A percentile compares a stretch with the other conserved stretches of the same genome.
These are phyloP conservation scores for Tricholoma furcatifolium DNA, from an alignment of 768 basidiomycete genomes.

Conservation along the genomic window DNA sequence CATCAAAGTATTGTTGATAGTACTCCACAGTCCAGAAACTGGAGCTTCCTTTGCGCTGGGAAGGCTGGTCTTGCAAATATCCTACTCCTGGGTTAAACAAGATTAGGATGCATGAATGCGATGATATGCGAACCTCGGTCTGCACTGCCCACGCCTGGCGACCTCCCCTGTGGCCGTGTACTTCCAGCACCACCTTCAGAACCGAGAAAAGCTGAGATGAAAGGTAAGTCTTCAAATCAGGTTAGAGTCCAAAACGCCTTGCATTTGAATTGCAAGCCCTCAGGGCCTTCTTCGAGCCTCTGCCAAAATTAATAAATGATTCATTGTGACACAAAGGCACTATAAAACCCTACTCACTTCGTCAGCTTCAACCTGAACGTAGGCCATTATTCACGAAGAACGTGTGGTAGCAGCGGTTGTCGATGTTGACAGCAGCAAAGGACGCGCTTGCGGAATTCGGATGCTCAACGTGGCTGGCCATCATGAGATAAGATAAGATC, in stretches of 20 bases:
- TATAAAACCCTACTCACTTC: constrained; percentile 44
- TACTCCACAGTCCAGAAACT: constrained; percentile 84
- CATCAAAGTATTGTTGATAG: constrained; percentile 86
- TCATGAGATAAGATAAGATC: no score
- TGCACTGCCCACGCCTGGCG: constrained; percentile 46
- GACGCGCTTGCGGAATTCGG: constrained; percentile 4
- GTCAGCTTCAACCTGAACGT: constrained; percentile 70
- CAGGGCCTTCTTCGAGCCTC: constrained; percentile 65
- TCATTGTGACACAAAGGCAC: neutral
- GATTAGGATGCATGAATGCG: neutral
- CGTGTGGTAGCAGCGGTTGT: constrained; percentile 2
- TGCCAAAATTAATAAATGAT: constrained; percentile 22
- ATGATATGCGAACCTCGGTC: constrained; percentile 42
- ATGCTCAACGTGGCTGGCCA: neutral
- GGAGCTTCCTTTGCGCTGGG: constrained; percentile 41
- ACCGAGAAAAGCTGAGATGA: constrained; percentile 54
- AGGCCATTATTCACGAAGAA: constrained; percentile 49
- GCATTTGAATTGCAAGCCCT: constrained; percentile 76
- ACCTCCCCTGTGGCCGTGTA: constrained; percentile 26
- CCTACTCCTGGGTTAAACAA: constrained; percentile 36
- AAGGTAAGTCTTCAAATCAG: neutral
- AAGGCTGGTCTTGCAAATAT: constrained; percentile 57
- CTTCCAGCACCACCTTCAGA: constrained; percentile 33
- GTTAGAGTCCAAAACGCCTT: constrained; percentile 14
- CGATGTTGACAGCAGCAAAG: neutral